Evolutionary conservation across 768 basidiomycete species (phyloP).

Genomic region (Phaeotremella skinneri): DNA sequence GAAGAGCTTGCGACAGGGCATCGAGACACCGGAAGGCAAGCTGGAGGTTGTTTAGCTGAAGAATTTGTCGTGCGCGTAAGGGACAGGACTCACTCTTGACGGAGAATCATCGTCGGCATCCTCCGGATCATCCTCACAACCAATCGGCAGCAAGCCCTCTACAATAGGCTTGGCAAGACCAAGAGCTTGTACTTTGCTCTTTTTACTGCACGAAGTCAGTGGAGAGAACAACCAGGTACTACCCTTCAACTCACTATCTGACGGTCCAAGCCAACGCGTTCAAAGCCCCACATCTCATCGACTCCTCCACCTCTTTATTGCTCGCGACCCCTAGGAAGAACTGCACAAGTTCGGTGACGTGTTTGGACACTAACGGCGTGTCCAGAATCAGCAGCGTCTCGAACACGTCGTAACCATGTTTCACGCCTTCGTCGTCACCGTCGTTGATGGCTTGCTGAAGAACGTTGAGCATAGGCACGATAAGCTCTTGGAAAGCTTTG

Average conservation of each 20-base stretch:
- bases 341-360: slow-evolving; percentile 78
- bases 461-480: slow-evolving; percentile 84
- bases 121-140: slow-evolving; percentile 88
- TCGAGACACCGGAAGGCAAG: slow-evolving; percentile 94
- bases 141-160: slow-evolving; percentile 87
- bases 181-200: slow-evolving; percentile 85
- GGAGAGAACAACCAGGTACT: background rate
- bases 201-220: slow-evolving; percentile 65
- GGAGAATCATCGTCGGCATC: slow-evolving; percentile 86
- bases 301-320: slow-evolving; percentile 70
- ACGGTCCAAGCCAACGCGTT: slow-evolving; percentile 96
- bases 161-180: slow-evolving; percentile 80
- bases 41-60: slow-evolving; percentile 52
- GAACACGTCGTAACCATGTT: slow-evolving; percentile 89
- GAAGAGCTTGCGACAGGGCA: slow-evolving; percentile 82
- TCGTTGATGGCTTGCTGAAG: slow-evolving; percentile 77
- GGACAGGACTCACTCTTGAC: slow-evolving; percentile 64
- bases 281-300: slow-evolving; percentile 82
- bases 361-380: slow-evolving; percentile 84
- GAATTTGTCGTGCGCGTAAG: background rate
- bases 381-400: slow-evolving; percentile 95
- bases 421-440: slow-evolving; percentile 74
- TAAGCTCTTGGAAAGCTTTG: slow-evolving; percentile 77
- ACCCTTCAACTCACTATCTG: slow-evolving; percentile 68
- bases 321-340: slow-evolving; percentile 83